Conservation (phyloP, 208 protist genomes). For the Crithidia mellificae region DNA sequence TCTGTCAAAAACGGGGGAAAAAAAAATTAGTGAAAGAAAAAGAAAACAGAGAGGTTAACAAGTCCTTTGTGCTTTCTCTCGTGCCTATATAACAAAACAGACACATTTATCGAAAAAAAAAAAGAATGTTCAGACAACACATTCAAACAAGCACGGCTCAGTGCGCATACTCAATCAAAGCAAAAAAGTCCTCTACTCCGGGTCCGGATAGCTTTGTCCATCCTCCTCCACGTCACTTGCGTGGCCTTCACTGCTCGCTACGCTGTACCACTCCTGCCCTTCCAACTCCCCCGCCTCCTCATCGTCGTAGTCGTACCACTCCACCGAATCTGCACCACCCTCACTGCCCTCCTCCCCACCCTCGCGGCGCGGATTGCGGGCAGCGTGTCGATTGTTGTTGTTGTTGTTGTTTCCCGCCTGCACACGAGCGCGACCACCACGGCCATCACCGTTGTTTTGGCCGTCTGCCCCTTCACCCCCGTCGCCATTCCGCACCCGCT, state of each 20-base stretch:
- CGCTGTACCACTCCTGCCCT: constrained; percentile 33
- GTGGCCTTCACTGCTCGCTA: constrained; percentile 19
- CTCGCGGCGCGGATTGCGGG: neutral
- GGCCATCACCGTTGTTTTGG: neutral
- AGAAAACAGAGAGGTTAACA: neutral
- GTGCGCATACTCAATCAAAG: too few relatives aligned
- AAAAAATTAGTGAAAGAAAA: too few relatives aligned
- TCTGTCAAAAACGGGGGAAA: too few relatives aligned
- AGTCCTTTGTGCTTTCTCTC: too few relatives aligned
- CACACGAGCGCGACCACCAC: neutral
- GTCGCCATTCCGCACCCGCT: neutral
- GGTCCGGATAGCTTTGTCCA: neutral
- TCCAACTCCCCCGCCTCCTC: constrained; percentile 15
- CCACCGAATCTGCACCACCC: neutral
- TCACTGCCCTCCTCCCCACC: neutral
- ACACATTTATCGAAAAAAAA: too few relatives aligned
- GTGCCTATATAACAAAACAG: too few relatives aligned
- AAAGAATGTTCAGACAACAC: too few relatives aligned
- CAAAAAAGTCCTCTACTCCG: neutral
- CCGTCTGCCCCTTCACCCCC: neutral
- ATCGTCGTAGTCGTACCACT: constrained; percentile 21
- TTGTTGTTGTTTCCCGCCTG: neutral
- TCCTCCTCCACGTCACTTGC: neutral
- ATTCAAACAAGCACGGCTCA: neutral
- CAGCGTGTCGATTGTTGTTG: neutral